These are phyloP conservation scores for Claviceps paspali DNA, from an alignment of 2,329 filamentous ascomycete genomes.

Conservation along the genomic window DNA sequence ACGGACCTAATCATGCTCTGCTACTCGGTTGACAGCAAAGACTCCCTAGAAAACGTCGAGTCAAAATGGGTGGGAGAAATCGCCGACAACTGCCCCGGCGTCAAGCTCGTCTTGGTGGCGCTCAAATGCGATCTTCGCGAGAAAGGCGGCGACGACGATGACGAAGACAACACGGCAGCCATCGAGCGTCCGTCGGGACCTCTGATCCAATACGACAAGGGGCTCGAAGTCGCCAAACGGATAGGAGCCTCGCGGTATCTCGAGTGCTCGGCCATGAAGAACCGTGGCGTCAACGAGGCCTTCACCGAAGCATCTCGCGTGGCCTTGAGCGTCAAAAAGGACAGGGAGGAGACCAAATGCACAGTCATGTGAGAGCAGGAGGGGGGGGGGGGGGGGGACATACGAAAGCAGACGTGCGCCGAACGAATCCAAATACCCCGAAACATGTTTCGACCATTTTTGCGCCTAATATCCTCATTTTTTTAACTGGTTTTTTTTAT, in stretches of 20 bases:
- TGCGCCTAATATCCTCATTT: background rate
- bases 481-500: background rate
- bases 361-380: conserved; percentile 35
- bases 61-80: conserved; percentile 98
- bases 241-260: conserved; percentile 90
- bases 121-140: conserved; percentile 94
- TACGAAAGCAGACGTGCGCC: background rate
- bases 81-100: conserved; percentile 89
- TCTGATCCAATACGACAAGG: conserved; percentile 81
- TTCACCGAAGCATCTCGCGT: conserved; percentile 96
- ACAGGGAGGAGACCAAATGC: conserved; percentile 47
- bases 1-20: conserved; percentile 98
- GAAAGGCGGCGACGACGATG: conserved; percentile 55
- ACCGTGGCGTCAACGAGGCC: conserved; percentile 93
- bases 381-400: background rate
- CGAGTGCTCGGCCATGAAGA: conserved; percentile 97
- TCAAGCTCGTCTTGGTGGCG: conserved; percentile 87
- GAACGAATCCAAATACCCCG: conserved; percentile 4
- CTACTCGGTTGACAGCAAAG: conserved; percentile 91
- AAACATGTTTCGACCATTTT: background rate
- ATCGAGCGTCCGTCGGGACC: conserved; percentile 43
- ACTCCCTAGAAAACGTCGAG: conserved; percentile 95
- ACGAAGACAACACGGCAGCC: conserved; percentile 25
- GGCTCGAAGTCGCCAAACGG: conserved; percentile 76
- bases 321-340: conserved; percentile 58